Conservation (phyloP, 2,329 filamentous ascomycete species). For the Pseudofabraea citricarpa region DNA sequence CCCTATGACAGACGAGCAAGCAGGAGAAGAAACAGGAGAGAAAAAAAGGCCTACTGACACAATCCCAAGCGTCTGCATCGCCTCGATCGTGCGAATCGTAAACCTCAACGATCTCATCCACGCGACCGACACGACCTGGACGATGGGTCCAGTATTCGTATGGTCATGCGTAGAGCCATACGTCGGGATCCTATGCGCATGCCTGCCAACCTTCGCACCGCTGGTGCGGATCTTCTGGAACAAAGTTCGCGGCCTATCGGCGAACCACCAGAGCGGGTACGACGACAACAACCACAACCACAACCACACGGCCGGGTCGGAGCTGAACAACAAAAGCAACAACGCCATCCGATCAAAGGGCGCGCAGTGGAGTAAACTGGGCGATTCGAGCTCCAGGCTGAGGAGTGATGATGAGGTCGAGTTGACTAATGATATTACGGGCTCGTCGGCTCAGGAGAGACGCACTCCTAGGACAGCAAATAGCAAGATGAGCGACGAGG, state of each 20-base stretch:
- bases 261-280: neutral
- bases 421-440: constrained; percentile 6
- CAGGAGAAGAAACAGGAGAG: neutral
- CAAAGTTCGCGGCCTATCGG: neutral
- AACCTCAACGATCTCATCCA: constrained; percentile 20
- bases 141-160: constrained; percentile 25
- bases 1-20: neutral
- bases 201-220: constrained; percentile 29
- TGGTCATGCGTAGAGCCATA: constrained; percentile 31
- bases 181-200: constrained; percentile 32
- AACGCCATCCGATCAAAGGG: neutral
- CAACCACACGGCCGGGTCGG: neutral
- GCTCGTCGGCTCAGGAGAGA: neutral
- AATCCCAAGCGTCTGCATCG: constrained; percentile 23
- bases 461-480: neutral
- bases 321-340: too few relatives aligned
- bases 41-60: too few relatives aligned
- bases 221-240: constrained; percentile 22
- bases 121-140: constrained; percentile 24
- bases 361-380: constrained; percentile 2
- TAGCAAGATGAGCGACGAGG: neutral
- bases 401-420: constrained; percentile 7
- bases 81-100: constrained; percentile 25
- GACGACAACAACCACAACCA: neutral
- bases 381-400: neutral